Percentiles rank a stretch among this genome's conserved stretches.
These are phyloP conservation scores for Starmerella stellata DNA, from an alignment of 805 yeast species.

Conservation along the genomic window DNA sequence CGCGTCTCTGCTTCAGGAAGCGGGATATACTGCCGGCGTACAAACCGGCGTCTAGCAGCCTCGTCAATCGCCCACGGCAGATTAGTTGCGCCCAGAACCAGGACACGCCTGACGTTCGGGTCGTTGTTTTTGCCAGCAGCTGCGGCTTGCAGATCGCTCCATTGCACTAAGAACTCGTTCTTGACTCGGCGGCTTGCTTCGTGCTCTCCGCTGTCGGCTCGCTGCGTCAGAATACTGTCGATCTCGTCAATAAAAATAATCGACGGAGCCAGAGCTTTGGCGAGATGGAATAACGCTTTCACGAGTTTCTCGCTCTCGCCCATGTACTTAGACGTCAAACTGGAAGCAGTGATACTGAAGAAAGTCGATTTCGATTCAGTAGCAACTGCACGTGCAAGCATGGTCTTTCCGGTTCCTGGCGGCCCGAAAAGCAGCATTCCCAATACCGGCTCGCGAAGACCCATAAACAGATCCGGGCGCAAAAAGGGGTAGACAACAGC, in stretches of 20 bases:
- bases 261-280: slow-evolving; percentile 73
- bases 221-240: slow-evolving; percentile 68
- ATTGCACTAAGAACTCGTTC: slow-evolving; percentile 81
- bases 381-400: slow-evolving; percentile 94
- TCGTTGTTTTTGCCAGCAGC: slow-evolving; percentile 50
- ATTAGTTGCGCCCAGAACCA: slow-evolving; percentile 87
- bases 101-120: slow-evolving; percentile 41
- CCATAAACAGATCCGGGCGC: slow-evolving; percentile 80
- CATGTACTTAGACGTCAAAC: slow-evolving; percentile 59
- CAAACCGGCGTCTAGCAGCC: slow-evolving; percentile 87
- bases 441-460: slow-evolving; percentile 80
- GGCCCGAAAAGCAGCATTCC: slow-evolving; percentile 97
- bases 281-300: slow-evolving; percentile 67
- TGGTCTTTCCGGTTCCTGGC: slow-evolving; percentile 97
- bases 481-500: slow-evolving; percentile 91
- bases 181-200: slow-evolving; percentile 81
- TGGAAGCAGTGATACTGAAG: slow-evolving; percentile 78
- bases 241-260: slow-evolving; percentile 93
- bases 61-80: slow-evolving; percentile 93
- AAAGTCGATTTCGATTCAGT: slow-evolving; percentile 86
- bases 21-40: slow-evolving; percentile 81
- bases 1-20: slow-evolving; percentile 79
- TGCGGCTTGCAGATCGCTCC: slow-evolving; percentile 83
- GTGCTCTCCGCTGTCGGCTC: slow-evolving; percentile 61
- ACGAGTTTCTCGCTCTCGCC: slow-evolving; percentile 93